These are phyloP conservation scores for Neofusicoccum sp. DNA, from an alignment of 2,329 filamentous ascomycete genomes.

Conservation along the genomic window DNA sequence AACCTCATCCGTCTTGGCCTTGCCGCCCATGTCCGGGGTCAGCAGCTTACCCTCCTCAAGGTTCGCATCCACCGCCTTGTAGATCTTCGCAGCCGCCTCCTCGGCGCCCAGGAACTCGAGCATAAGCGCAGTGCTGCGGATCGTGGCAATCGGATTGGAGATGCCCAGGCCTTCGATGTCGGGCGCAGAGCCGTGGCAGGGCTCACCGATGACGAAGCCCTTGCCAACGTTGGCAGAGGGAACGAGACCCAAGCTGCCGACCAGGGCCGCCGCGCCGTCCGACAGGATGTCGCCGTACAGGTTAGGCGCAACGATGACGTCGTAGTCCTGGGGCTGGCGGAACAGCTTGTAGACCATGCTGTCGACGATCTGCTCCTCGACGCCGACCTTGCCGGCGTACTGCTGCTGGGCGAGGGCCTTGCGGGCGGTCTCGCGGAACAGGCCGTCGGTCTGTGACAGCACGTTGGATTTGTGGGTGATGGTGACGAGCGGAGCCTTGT, in stretches of 20 bases:
- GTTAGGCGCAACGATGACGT: slow-evolving; percentile 97
- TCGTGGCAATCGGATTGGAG: slow-evolving; percentile 94
- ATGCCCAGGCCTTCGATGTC: slow-evolving; percentile 93
- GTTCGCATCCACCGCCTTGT: slow-evolving; percentile 88
- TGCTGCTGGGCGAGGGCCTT: slow-evolving; percentile 67
- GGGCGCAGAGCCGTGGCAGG: slow-evolving; percentile 93
- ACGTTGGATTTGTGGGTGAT: slow-evolving; percentile 99
- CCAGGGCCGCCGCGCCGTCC: slow-evolving; percentile 90
- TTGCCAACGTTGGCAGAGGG: slow-evolving; percentile 95
- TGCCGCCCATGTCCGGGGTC: slow-evolving; percentile 88
- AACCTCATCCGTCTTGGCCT: slow-evolving; percentile 82
- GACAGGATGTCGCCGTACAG: slow-evolving; percentile 97
- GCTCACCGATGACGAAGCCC: slow-evolving; percentile 93
- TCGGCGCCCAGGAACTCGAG: slow-evolving; percentile 92
- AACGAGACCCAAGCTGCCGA: slow-evolving; percentile 88
- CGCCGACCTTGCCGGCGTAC: slow-evolving; percentile 62
- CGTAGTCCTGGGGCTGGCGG: slow-evolving; percentile 91
- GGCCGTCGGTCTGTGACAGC: slow-evolving; percentile 90
- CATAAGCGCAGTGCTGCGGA: slow-evolving; percentile 91
- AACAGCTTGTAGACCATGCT: slow-evolving; percentile 99
- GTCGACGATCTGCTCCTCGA: slow-evolving; percentile 99
- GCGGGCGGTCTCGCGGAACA: slow-evolving; percentile 83
- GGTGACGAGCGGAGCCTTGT: slow-evolving; percentile 76
- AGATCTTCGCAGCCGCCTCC: slow-evolving; percentile 84
- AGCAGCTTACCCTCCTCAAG: slow-evolving; percentile 80